These are phyloP conservation scores for Aspergillus ellipticus DNA, from an alignment of 495 filamentous ascomycete genomes.

Conservation along the genomic window DNA sequence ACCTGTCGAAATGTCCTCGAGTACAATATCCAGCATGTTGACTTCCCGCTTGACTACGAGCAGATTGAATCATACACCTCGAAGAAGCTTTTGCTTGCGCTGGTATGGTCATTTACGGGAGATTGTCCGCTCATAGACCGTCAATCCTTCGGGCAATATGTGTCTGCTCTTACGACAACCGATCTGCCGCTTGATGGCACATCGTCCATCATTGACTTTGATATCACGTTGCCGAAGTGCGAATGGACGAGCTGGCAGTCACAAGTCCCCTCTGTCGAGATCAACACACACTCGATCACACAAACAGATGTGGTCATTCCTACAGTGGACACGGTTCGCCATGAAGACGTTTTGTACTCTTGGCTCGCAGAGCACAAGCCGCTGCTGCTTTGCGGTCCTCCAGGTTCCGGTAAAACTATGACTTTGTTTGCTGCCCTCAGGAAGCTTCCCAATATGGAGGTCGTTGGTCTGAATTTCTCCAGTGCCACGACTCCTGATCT, in stretches of 20 bases:
- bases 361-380: conserved; percentile 99
- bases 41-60: conserved; percentile 87
- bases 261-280: conserved; percentile 88
- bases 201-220: conserved; percentile 88
- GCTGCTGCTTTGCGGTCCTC: conserved; percentile 90
- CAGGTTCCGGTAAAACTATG: conserved; percentile 99
- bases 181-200: conserved; percentile 73
- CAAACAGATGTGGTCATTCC: conserved; percentile 98
- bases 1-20: conserved; percentile 86
- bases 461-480: conserved; percentile 98
- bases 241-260: conserved; percentile 93
- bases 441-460: conserved; percentile 97
- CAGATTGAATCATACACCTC: conserved; percentile 84
- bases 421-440: conserved; percentile 94
- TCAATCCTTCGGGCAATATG: conserved; percentile 79
- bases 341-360: conserved; percentile 96
- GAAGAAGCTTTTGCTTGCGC: conserved; percentile 85
- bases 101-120: conserved; percentile 92
- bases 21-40: conserved; percentile 88
- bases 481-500: conserved; percentile 97
- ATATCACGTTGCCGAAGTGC: conserved; percentile 78
- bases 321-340: conserved; percentile 91
- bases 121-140: conserved; percentile 89
- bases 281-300: conserved; percentile 95
- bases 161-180: conserved; percentile 75